Evolutionary conservation across 2,329 filamentous ascomycete genomes (phyloP), one percentile per base, ranked within the genome.

Genomic region (Neobulgaria alba): DNA sequence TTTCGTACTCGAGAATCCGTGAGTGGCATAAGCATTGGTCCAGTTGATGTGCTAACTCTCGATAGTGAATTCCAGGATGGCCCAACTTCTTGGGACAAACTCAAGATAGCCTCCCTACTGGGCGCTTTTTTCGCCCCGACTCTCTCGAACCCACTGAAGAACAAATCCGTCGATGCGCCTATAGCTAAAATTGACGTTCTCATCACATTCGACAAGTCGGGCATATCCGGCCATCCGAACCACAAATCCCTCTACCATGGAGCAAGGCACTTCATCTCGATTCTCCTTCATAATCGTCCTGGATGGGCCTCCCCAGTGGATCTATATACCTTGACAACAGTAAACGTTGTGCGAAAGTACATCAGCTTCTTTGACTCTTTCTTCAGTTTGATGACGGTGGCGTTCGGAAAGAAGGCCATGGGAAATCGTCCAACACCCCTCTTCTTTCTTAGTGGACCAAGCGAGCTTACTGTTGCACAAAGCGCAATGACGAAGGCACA

Each of bases 221-320:
- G 92, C 44, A 72, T 98, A 36, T 95, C 87, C 43, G 76, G 77
- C 32, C 92, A 98, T 63, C 87, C 88, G 16, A 98, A 98, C 68
- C 92, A 98, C 67, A 83, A 85, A 48, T 88, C 88, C 4, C 75
- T 96, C 7, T 88, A 88, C 66, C 73, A 85, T 61, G 92, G 90
- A 42, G 85, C 87, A 5, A 73, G 76, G 33, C 63, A 74, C 36
- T 96, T 95, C 61, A 61, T 93, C 39, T 66, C 71, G 38, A 63
- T 69, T 5, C 71, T 95, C 37, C 76, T 82, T 62, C 72, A 73
- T 36, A 73, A 73, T 41, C 71, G 76, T 51, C 61, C 73, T 3
- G 82, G 78, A 1, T 84, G 76, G 71, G 66, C 76, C 1, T 77
- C 74, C 52, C 87, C 88, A 3, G 78, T 95, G 19, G 81, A 85